These are phyloP conservation scores for Plasmodium cynomolgi DNA, from an alignment of 169 alveolate species.

Conservation along the genomic window DNA sequence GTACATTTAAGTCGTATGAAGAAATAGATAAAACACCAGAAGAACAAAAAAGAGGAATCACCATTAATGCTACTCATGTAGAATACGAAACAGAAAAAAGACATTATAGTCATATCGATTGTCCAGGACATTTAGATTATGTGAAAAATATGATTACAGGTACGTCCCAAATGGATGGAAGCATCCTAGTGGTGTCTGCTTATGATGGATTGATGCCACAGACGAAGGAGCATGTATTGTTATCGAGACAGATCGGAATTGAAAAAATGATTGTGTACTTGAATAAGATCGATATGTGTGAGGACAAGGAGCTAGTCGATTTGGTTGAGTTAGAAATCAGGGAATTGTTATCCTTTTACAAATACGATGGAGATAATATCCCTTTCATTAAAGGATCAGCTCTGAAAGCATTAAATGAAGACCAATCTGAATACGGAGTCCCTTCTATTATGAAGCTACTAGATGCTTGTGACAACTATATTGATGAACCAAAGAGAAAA, in stretches of 20 bases:
- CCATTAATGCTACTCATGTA: conserved; percentile 94
- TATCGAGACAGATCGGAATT: conserved; percentile 93
- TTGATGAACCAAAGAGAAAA: conserved; percentile 89
- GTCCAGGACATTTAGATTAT: conserved; percentile 98
- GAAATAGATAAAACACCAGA: conserved; percentile 95
- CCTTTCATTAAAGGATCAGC: conserved; percentile 95
- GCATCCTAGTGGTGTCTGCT: conserved; percentile 95
- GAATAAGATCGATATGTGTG: conserved; percentile 94
- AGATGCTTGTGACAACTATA: conserved; percentile 90
- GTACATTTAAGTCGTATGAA: conserved; percentile 82
- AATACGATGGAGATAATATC: conserved; percentile 93
- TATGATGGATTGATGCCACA: conserved; percentile 98
- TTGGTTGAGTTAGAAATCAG: conserved; percentile 96
- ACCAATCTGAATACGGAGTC: conserved; percentile 81
- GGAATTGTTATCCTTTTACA: conserved; percentile 90
- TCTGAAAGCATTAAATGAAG: conserved; percentile 89
- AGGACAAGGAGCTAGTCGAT: conserved; percentile 94
- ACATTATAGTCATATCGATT: conserved; percentile 97
- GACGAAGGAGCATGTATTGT: conserved; percentile 92
- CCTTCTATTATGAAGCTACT: conserved; percentile 87
- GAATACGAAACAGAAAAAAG: conserved; percentile 91
- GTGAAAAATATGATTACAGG: conserved; percentile 98
- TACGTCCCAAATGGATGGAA: conserved; percentile 97
- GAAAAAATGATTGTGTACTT: conserved; percentile 92
- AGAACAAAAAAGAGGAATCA: conserved; percentile 95